Conservation (phyloP, 2,329 filamentous ascomycete species). For the Fusarium brevicatenulatum region DNA sequence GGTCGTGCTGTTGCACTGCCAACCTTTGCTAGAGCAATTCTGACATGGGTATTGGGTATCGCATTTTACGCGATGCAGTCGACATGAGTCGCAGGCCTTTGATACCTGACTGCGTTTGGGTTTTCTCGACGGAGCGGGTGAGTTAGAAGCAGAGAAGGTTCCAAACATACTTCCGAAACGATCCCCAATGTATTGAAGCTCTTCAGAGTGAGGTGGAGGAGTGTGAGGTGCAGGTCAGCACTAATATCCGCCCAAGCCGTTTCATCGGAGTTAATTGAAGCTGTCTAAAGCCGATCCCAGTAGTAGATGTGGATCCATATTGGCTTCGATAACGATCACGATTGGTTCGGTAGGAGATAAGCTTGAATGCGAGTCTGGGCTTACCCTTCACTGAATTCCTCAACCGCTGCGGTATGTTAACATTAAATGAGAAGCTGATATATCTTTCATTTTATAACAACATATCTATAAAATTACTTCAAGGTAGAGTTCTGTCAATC, state of each 20-base stretch:
- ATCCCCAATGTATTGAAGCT: rapidly evolving
- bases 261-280: background rate
- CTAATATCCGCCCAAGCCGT: background rate
- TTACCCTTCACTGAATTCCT: background rate
- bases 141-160: background rate
- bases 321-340: rapidly evolving
- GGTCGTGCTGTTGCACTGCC: background rate
- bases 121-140: rapidly evolving
- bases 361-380: background rate
- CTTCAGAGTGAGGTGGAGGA: background rate
- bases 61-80: background rate
- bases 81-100: background rate
- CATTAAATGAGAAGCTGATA: rapidly evolving
- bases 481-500: too few species aligned
- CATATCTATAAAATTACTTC: rapidly evolving
- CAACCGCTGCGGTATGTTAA: rapidly evolving
- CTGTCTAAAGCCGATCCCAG: background rate
- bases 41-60: background rate
- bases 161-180: background rate
- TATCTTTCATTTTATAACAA: rapidly evolving
- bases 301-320: background rate
- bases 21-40: background rate
- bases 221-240: background rate
- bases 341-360: background rate
- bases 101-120: background rate